Evolutionary conservation across 768 basidiomycete species (phyloP), one percentile per base, ranked within the genome.

Genomic region (Termitomyces heimii): DNA sequence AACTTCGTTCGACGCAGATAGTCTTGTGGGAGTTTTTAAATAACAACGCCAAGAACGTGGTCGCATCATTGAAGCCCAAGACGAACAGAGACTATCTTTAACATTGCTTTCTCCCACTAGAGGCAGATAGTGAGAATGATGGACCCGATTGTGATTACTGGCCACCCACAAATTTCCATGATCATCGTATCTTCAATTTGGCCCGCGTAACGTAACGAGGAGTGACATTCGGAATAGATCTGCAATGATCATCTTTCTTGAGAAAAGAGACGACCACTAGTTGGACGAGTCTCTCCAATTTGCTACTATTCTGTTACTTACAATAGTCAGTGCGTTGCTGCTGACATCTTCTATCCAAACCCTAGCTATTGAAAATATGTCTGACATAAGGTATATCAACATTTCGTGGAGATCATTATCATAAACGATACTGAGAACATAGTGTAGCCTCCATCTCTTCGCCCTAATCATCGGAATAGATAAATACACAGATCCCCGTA

Each of bases 391-490:
- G 39, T 39, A 39, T 39, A 3, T 35, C 5, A 16, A 16, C 16
- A 5, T 16, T 1, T 16, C 4, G 16, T 35, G 34, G 34, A 37
- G 18, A 31, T 1, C 31, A 18, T 12, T n/a, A 3, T 39, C 18
- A 7, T n/a, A 39, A 39, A 7, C 39, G 18, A 6, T 39, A n/a
- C 39, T 39, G 18, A n/a, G 39, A 39, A 3, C 39, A 39, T 9
- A 8, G 14, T n/a, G 18, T 12, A 39, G 39, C 3, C 39, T 3
- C 18, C 7, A 0, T 39, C 18, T 39, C 6, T 45, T 45, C 8
- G 44, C 44, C 18, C 9, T 45, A 2, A 45, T 45, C 7, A 28
- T 63, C 16, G 62, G 62, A 26, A 63, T 63, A 54, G 48, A 59
- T 39, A 43, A 12, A 7, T 63, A 60, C 29, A 2, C 14, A 13